Base-by-base conservation (phyloP, 2,329 filamentous ascomycete species). In the Lasiodiplodia sp. region DNA sequence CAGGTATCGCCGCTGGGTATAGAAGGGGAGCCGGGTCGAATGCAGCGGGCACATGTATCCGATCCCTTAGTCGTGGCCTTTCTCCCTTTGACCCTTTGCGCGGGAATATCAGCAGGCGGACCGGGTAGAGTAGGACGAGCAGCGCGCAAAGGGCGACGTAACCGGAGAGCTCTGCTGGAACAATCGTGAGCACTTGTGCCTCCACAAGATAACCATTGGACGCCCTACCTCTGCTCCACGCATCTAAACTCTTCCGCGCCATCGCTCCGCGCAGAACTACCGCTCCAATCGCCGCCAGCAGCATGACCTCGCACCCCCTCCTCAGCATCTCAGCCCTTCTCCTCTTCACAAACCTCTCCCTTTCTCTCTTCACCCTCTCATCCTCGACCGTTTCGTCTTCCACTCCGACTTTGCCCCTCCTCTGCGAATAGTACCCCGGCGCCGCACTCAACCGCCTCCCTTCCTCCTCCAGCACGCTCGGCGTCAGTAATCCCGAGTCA, bases 21-120 rank as follows among this genome's bases (percentile, higher is more conserved):
- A 97, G 80, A n/a, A 97, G 85, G 12, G 94, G 93, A 7, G 95
- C 95, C 2, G 94, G 94, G 75, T 98, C 95, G 79, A 97, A 97
- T n/a, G 87, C 86, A 4, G 88, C 82, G 0, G 94, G 93, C 47
- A 97, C 83, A 51, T 85, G 84, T 73, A 90, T 87, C 60, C 84
- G 83, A 71, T 77, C 71, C 72, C 74, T 12, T 76, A 79, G 67
- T 74, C 75, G 55, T 72, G 31, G 53, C 21, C 11, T 23, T 31
- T 31, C 34, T 38, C 60, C 53, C 51, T 58, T 56, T 7, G 44
- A 52, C 14, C 31, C 25, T 21, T 8, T 38, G 2, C 55, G 40
- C n/a, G 67, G 62, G 25, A 18, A 63, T 10, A 67, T 72, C 2
- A 82, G 72, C 5, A 83, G 71, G 63, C 81, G 74, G 21, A 81